Evolutionary conservation across 192 early-diverging fungal species (phyloP).

Genomic region (Umbelopsis sp.): DNA sequence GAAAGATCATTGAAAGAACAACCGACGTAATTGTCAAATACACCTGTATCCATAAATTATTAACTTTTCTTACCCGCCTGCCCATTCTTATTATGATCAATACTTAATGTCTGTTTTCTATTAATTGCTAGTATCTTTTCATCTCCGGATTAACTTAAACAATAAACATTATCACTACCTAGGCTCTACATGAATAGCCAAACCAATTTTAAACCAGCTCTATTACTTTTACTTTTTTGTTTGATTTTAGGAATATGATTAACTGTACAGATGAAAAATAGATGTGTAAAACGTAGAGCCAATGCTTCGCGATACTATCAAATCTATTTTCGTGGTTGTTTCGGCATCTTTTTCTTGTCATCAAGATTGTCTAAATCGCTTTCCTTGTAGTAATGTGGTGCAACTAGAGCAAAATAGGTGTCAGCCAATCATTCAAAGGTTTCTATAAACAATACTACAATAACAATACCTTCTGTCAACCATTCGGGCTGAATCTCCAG

Average conservation of each 20-base stretch:
- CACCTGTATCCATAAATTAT: background rate
- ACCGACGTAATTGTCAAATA: background rate
- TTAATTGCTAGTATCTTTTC: constrained; percentile 4
- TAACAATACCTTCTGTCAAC: constrained; percentile 70
- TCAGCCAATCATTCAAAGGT: background rate
- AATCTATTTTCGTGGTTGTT: constrained; percentile 31
- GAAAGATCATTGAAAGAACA: no score
- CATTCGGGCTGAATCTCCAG: constrained; percentile 90
- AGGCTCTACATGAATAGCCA: no score
- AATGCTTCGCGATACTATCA: background rate
- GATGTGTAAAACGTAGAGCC: background rate
- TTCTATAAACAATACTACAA: background rate
- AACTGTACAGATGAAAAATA: constrained; percentile 2
- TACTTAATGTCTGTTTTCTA: background rate
- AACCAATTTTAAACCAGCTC: background rate
- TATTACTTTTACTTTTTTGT: background rate
- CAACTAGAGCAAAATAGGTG: constrained; percentile 47
- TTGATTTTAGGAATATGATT: background rate
- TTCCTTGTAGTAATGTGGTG: constrained; percentile 79
- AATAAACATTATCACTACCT: no score
- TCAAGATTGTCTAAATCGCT: constrained; percentile 61
- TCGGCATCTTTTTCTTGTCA: constrained; percentile 58
- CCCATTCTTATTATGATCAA: no score
- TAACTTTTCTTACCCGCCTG: background rate
- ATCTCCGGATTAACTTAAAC: no score